Evolutionary conservation across 805 yeast species (phyloP), one percentile per base, ranked within the genome.

Genomic region (Ascoidea rubescens): DNA sequence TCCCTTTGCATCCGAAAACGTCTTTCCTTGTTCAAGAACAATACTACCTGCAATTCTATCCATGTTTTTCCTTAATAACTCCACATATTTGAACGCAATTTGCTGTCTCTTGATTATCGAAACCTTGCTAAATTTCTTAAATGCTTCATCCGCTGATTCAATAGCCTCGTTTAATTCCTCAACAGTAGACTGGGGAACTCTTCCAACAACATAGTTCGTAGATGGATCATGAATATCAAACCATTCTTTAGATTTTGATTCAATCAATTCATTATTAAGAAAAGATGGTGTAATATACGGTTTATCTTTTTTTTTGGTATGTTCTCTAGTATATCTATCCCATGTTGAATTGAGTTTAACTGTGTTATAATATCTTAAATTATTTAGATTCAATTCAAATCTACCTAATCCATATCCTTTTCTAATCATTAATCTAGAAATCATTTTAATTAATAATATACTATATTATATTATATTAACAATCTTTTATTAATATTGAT

Each of bases 191-290:
- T 84, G 89, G 5, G 91, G 90, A 30, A 83, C 89, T 58, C 75
- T 72, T 33, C 84, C 72, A 46, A 84, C 79, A 48, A 82, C 77
- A 57, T 70, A 62, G 65, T 82, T 76, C 52, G 91, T 84, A 53
- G 90, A 85, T 28, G 91, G 91, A 63, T 84, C 91, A 64, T 73
- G 79, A 52, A 84, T 73, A 56, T 82, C 87, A 60, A 74, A 79
- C 88, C 88, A 77, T 55, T 71, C 71, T 12, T 67, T 59, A 5
- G 85, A 67, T 50, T 71, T 72, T 0, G 77, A 72, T 58, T 73
- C 68, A 58, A 73, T 58, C 53, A 75, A 65, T 61, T 73, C 52
- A 58, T 76, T 76, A 59, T 74, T 63, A 56, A 69, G 59, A 60
- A 77, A 77, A 46, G 71, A 63, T 14, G 80, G 80, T 3, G 81